Conservation (phyloP, 495 filamentous ascomycete genomes). For the Glutinoglossum americanum region DNA sequence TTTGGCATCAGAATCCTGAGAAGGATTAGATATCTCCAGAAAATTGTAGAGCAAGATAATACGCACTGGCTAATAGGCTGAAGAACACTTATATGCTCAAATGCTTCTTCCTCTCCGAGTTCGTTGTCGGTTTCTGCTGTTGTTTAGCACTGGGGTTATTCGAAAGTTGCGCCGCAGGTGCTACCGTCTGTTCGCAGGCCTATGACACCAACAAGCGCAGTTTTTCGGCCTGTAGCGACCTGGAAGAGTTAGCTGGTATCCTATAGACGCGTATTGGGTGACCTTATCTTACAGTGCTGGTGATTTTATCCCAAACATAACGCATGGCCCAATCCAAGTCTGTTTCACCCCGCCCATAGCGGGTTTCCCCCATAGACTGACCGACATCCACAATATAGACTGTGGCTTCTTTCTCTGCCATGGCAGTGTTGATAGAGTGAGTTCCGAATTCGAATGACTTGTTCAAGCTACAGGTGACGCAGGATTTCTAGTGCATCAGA, state of each 20-base stretch:
- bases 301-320: slow-evolving; percentile 94
- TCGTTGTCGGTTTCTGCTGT: slow-evolving; percentile 42
- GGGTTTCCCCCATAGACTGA: slow-evolving; percentile 54
- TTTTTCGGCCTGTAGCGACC: slow-evolving; percentile 69
- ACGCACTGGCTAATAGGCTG: slow-evolving; percentile 44
- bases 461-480: neutral
- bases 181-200: slow-evolving; percentile 58
- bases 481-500: neutral
- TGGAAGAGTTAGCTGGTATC: slow-evolving; percentile 13
- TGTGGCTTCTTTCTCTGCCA: slow-evolving; percentile 89
- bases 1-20: slow-evolving; percentile 44
- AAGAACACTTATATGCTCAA: slow-evolving; percentile 56
- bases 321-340: slow-evolving; percentile 79
- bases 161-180: neutral
- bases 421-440: slow-evolving; percentile 19
- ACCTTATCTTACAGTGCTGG: slow-evolving; percentile 36
- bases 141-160: neutral
- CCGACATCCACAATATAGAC: slow-evolving; percentile 84
- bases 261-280: neutral
- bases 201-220: slow-evolving; percentile 55
- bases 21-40: neutral
- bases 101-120: slow-evolving; percentile 38
- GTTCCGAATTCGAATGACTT: neutral
- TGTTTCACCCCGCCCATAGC: slow-evolving; percentile 50
- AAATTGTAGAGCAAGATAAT: neutral